phyloP scores from a whole-genome alignment of 2,329 filamentous ascomycete genomes.

The Acephala macrosclerotiorum region DNA sequence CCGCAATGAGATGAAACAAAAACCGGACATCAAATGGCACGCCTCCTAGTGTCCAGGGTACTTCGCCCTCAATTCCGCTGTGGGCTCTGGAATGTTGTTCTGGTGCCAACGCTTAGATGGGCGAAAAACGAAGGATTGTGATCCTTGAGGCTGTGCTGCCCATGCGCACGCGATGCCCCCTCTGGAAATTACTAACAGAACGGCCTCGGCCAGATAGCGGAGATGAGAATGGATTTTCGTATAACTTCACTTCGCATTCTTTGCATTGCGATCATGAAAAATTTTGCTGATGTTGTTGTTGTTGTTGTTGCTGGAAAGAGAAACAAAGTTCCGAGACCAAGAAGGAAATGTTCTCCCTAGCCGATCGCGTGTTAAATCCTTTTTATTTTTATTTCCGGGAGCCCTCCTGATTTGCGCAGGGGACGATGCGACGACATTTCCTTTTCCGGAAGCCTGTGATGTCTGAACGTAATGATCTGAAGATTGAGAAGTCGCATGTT shows the following conservation, averaged over 20 bases:
- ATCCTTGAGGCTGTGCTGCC: conserved; percentile 32
- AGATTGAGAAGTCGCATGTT: conserved; percentile 1
- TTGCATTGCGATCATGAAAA: background rate
- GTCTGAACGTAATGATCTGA: conserved; percentile 6
- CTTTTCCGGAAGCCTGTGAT: background rate
- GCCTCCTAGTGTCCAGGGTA: background rate
- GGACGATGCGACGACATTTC: conserved; percentile 6
- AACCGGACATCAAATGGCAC: background rate
- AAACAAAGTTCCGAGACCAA: background rate
- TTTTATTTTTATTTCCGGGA: conserved; percentile 3
- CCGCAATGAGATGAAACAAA: conserved; percentile 13
- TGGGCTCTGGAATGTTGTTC: conserved; percentile 7
- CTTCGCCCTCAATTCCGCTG: background rate
- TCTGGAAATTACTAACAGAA: conserved; percentile 19
- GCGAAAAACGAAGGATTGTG: conserved; percentile 25
- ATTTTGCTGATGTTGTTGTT: background rate
- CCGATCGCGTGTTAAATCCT: conserved; percentile 1
- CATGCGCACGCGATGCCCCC: conserved; percentile 25
- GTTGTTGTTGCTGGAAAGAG: background rate
- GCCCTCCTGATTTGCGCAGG: conserved; percentile 12
- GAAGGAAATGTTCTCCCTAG: background rate
- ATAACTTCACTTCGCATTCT: conserved; percentile 6
- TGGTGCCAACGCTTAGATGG: conserved; percentile 5
- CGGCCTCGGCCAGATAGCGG: conserved; percentile 16
- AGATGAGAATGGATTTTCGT: conserved; percentile 13